Conservation (phyloP, 2,329 filamentous ascomycete genomes). For the Talaromyces atroroseus region DNA sequence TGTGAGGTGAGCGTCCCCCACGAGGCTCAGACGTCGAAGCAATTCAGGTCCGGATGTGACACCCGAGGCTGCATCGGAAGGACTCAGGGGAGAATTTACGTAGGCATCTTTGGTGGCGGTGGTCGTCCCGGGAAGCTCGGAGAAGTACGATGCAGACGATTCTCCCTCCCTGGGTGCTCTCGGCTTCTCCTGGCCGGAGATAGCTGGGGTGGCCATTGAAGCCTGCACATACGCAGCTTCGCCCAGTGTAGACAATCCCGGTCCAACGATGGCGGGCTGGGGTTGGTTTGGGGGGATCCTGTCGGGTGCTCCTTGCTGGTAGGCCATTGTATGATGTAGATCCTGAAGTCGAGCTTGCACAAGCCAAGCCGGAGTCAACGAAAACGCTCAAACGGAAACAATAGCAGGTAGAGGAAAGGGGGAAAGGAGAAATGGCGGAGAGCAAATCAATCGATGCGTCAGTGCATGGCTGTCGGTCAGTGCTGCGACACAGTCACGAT, state of each 20-base stretch:
- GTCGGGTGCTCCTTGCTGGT: constrained; percentile 14
- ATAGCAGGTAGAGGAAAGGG: background rate
- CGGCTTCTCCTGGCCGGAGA: constrained; percentile 19
- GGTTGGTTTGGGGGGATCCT: constrained; percentile 13
- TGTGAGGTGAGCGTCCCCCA: constrained; percentile 25
- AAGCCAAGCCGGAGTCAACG: constrained; percentile 2
- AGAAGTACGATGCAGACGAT: constrained; percentile 28
- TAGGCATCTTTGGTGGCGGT: constrained; percentile 15
- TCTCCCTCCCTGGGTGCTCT: constrained; percentile 13
- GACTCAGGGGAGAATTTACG: constrained; percentile 26
- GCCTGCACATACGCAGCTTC: constrained; percentile 25
- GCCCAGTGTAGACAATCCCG: constrained; percentile 13
- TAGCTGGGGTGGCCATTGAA: constrained; percentile 25
- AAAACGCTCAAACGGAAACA: background rate
- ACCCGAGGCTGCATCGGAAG: constrained; percentile 40
- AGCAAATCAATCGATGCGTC: background rate
- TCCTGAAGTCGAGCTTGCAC: constrained; percentile 1
- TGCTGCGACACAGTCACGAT: background rate
- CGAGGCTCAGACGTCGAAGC: constrained; percentile 49
- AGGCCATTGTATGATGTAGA: constrained; percentile 8
- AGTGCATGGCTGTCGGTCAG: background rate
- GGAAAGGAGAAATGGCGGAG: background rate
- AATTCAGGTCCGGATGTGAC: constrained; percentile 46
- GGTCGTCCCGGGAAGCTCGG: constrained; percentile 19
- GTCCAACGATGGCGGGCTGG: constrained; percentile 13